Base-by-base conservation (phyloP, 1,284 basidiomycete genomes). In the Trichosporon sp. region DNA sequence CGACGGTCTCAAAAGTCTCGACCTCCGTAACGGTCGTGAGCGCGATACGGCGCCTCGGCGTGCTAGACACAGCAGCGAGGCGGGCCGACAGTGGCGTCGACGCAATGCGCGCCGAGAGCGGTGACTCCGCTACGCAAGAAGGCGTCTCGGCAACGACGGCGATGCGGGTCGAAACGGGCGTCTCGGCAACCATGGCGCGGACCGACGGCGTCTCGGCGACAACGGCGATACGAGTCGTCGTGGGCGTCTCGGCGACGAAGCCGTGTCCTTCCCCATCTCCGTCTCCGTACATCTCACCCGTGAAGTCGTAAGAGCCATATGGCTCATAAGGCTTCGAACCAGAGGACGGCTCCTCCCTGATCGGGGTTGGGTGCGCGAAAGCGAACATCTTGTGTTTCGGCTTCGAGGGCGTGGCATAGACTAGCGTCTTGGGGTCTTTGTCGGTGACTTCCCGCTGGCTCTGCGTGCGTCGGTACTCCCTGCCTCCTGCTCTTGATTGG, bases 391-490 rank as follows among this genome's bases (percentile, higher is more conserved):
- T 37, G 49, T 62, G 54, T 4, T 65, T 64, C n/a, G 73, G 74
- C 65, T 78, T 78, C 27, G 72, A 69, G 6, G 77, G 77, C 2
- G 77, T 79, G 9, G 75, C 76, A 25, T 73, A 68, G 56, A 78
- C 70, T 11, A 78, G 62, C 10, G 76, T 77, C 49, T 70, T 65
- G 32, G 64, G 54, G 21, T 56, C 25, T 10, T 14, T 8, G 23
- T 58, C 46, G 25, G 23, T 16, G 2, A 31, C 40, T 21, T 44
- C 32, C 7, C 27, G 16, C 37, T 49, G 23, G 57, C 57, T 58
- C 19, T 36, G 21, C 9, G 4, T 16, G 13, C 32, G 14, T 14
- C 21, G 25, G 14, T 29, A 33, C 32, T 61, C 19, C 25, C 57
- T 46, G 58, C 61, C 32, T 61, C 56, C 37, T 65, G 58, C 56